phyloP scores from a whole-genome alignment of 805 yeast genomes.

The Tanozyma kutaoensis region DNA sequence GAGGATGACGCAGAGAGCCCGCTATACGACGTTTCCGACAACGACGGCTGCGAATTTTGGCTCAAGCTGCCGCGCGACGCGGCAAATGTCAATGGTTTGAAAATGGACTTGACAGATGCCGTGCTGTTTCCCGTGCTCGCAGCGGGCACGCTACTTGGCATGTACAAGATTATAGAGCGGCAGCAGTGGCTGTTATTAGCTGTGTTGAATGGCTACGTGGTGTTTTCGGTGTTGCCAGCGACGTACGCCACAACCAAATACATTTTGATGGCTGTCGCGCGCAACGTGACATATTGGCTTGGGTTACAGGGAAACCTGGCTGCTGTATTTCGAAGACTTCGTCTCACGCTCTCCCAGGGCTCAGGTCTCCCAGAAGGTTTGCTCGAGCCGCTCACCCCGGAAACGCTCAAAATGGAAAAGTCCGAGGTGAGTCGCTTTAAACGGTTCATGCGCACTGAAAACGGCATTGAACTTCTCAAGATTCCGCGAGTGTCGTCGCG shows the following conservation, averaged over 20 bases:
- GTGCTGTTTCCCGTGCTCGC: constrained; percentile 31
- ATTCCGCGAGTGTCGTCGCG: constrained; percentile 13
- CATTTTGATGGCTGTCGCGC: constrained; percentile 9
- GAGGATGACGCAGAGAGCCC: constrained; percentile 4
- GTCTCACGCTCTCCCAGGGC: constrained; percentile 22
- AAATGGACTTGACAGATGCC: constrained; percentile 13
- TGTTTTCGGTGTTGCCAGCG: constrained; percentile 18
- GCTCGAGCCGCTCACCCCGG: constrained; percentile 11
- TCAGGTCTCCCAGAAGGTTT: constrained; percentile 27
- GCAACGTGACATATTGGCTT: constrained; percentile 13
- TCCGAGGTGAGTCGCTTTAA: constrained; percentile 2
- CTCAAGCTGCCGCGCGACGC: constrained; percentile 3
- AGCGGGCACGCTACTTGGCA: constrained; percentile 19
- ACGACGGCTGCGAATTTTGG: constrained; percentile 7
- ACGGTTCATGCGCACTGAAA: constrained; percentile 4
- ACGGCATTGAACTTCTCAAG: constrained; percentile 5
- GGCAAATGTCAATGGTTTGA: constrained; percentile 1
- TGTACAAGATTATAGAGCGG: constrained; percentile 23
- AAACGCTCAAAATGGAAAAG: background rate
- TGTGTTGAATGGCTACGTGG: constrained; percentile 20
- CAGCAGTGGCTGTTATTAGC: constrained; percentile 15
- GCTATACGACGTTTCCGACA: constrained; percentile 11
- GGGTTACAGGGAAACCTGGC: constrained; percentile 10
- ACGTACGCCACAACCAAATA: constrained; percentile 14
- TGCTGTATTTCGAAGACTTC: constrained; percentile 19